Conservation (phyloP, 192 early-diverging fungal species). For the Gonapodya sp. region DNA sequence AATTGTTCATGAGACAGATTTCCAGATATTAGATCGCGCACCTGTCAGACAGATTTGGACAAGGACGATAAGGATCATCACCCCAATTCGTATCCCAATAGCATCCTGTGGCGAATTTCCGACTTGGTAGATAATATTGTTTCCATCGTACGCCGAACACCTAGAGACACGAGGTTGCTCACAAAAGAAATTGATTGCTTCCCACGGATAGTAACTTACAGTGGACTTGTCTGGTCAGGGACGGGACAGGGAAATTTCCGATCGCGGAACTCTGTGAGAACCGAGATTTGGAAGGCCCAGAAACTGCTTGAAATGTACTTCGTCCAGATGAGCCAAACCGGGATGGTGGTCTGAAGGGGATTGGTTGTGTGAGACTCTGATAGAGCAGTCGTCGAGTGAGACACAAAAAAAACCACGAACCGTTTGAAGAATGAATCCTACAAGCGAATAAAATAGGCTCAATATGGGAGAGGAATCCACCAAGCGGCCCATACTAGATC, state of each 20-base stretch:
- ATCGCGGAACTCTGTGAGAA: not conserved
- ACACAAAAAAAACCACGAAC: no score
- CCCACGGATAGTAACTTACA: no score
- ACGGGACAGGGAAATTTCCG: not conserved
- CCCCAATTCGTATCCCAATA: not conserved
- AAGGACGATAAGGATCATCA: not conserved
- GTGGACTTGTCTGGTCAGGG: not conserved
- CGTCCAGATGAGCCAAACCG: not conserved
- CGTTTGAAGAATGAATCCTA: not conserved
- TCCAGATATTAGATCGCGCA: not conserved
- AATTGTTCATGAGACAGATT: not conserved
- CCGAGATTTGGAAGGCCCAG: not conserved
- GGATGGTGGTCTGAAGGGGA: not conserved
- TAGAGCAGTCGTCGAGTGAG: no score
- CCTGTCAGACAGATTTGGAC: not conserved
- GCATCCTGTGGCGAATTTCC: not conserved
- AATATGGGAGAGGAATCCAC: not conserved
- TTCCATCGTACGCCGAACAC: not conserved
- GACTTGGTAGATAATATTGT: slow-evolving; percentile 6
- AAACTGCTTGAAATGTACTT: not conserved
- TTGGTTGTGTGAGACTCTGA: no score
- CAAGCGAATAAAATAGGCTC: not conserved
- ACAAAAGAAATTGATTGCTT: no score
- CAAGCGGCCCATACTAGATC: not conserved
- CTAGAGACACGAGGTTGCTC: no score